A percentile compares a stretch with the other conserved stretches of the same genome.
Evolutionary conservation across 139 green algal genomes (phyloP).

Genomic region (Tetradesmus lagerheimii): DNA sequence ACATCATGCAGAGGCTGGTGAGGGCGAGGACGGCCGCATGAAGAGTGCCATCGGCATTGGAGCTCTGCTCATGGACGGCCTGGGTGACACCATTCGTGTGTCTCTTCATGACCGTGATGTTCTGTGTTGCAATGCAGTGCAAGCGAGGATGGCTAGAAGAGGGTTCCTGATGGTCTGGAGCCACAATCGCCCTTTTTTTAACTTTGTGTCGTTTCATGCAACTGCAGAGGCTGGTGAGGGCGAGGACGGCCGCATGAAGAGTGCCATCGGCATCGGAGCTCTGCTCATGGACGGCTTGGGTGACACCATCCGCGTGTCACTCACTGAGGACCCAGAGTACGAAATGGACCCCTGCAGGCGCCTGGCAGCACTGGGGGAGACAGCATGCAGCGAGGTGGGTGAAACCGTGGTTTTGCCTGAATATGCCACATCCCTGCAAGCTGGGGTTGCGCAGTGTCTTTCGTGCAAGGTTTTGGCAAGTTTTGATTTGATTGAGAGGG

Average conservation of each 20-base stretch:
- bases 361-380: constrained; percentile 85
- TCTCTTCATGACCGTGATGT: too few relatives aligned
- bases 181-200: too few relatives aligned
- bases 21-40: constrained; percentile 59
- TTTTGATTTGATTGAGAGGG: constrained; percentile 56
- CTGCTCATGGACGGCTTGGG: constrained; percentile 98
- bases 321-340: constrained; percentile 96
- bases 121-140: too few relatives aligned
- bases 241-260: constrained; percentile 99
- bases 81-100: constrained; percentile 99
- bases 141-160: too few relatives aligned
- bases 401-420: too few relatives aligned
- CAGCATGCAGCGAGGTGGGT: constrained; percentile 61
- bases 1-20: constrained; percentile 90
- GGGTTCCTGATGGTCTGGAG: not conserved
- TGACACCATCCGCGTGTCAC: constrained; percentile 96
- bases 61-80: constrained; percentile 96
- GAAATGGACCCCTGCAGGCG: constrained; percentile 96
- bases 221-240: constrained; percentile 92
- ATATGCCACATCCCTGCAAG: too few relatives aligned
- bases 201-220: not conserved
- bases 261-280: constrained; percentile 96
- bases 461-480: not conserved
- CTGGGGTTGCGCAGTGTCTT: not conserved
- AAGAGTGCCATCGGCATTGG: constrained; percentile 66